A percentile compares a stretch with the other conserved stretches of the same genome.
Evolutionary conservation across 495 filamentous ascomycete genomes (phyloP).

Genomic region (Aspergillus sparsus): DNA sequence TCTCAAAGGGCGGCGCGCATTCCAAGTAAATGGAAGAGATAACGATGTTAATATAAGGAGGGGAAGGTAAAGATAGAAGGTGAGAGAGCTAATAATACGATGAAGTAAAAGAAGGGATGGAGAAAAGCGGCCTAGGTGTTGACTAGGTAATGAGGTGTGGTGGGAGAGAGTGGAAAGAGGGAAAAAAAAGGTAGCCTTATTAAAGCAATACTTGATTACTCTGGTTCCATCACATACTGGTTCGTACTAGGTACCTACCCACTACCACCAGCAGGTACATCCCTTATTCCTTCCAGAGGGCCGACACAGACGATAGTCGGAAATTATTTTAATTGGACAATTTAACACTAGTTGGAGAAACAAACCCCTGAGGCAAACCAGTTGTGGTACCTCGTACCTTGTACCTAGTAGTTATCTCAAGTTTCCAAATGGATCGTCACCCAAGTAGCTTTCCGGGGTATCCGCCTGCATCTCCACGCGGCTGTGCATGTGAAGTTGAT

Average conservation of each 20-base stretch:
- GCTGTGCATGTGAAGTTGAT: background rate
- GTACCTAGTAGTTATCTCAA: too few species aligned
- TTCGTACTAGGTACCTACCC: too few species aligned
- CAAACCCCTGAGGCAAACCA: background rate
- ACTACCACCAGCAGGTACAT: too few species aligned
- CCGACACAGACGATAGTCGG: too few species aligned
- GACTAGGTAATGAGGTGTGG: conserved; percentile 16
- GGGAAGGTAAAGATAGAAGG: conserved; percentile 22
- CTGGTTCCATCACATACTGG: background rate
- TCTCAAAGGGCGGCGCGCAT: conserved; percentile 16
- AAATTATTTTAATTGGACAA: background rate
- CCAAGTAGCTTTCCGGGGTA: too few species aligned
- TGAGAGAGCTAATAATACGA: conserved; percentile 10
- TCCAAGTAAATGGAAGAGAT: conserved; percentile 16
- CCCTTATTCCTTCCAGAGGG: too few species aligned
- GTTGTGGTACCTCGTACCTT: background rate
- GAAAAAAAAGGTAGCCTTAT: conserved; percentile 5
- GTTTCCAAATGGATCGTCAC: too few species aligned
- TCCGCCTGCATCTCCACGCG: background rate
- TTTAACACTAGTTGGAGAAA: background rate
- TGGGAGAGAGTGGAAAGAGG: conserved; percentile 25
- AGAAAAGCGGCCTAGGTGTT: background rate
- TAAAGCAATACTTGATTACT: background rate
- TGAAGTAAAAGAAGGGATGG: conserved; percentile 12
- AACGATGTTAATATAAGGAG: conserved; percentile 18